Percentiles rank a stretch among this genome's conserved stretches.
These are phyloP conservation scores for Myxozyma kluyveri DNA, from an alignment of 805 yeast genomes.

Conservation along the genomic window DNA sequence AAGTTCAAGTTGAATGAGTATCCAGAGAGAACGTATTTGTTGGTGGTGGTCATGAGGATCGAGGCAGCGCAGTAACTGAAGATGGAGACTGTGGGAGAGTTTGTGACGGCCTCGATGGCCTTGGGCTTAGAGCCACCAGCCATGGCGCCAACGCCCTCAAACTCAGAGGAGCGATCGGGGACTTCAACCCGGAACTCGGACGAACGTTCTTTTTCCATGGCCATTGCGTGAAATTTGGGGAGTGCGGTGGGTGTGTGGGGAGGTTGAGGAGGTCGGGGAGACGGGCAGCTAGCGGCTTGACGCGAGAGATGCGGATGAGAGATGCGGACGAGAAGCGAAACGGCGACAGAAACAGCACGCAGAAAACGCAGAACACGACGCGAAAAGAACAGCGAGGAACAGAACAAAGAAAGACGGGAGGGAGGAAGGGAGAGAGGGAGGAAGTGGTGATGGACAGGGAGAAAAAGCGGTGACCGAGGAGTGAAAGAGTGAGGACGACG, in stretches of 20 bases:
- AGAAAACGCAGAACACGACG: background rate
- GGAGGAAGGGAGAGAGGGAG: background rate
- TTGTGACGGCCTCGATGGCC: conserved; percentile 13
- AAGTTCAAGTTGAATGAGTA: conserved; percentile 81
- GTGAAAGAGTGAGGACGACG: background rate
- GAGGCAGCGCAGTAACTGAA: conserved; percentile 80
- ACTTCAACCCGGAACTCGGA: conserved; percentile 22
- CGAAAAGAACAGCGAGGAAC: background rate
- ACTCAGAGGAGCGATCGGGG: conserved; percentile 21
- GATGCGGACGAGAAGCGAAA: background rate
- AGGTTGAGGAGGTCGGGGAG: background rate
- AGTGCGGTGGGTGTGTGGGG: background rate
- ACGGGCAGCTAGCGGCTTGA: background rate
- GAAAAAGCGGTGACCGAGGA: background rate
- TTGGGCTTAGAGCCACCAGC: conserved; percentile 6
- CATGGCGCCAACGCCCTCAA: conserved; percentile 11
- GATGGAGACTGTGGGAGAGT: conserved; percentile 29
- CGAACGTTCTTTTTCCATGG: conserved; percentile 18
- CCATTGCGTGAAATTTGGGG: conserved; percentile 14
- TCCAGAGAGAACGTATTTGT: conserved; percentile 86
- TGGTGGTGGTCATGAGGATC: conserved; percentile 94
- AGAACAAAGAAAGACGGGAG: background rate
- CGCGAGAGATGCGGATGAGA: background rate
- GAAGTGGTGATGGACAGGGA: background rate
- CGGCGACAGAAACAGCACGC: conserved; percentile 1